A percentile compares a stretch with the other conserved stretches of the same genome.
Conservation (phyloP, 2,329 filamentous ascomycete species). For the Pseudogymnoascus sp. region DNA sequence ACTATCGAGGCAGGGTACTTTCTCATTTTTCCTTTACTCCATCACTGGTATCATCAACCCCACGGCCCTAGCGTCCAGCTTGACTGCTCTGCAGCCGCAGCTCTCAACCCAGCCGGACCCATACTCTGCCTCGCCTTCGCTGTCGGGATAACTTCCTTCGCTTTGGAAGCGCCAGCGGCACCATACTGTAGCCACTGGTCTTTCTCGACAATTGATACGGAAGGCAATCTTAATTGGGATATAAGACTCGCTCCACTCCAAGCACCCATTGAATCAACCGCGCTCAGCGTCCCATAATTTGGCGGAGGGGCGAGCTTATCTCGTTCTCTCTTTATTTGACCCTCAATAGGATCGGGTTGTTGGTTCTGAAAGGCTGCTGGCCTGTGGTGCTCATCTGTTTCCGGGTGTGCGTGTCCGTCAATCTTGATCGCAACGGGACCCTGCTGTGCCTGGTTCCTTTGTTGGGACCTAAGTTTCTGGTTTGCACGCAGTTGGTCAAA, state of each 20-base stretch:
- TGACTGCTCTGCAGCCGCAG: constrained; percentile 30
- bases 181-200: constrained; percentile 65
- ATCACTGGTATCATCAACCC: constrained; percentile 29
- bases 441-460: constrained; percentile 3
- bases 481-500: constrained; percentile 42
- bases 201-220: constrained; percentile 60
- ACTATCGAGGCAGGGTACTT: not conserved
- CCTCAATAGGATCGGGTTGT: constrained; percentile 49
- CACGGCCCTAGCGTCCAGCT: constrained; percentile 57
- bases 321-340: constrained; percentile 42
- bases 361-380: constrained; percentile 29
- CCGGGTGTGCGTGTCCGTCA: not conserved
- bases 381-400: constrained; percentile 20
- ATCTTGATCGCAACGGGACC: not conserved
- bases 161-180: constrained; percentile 48
- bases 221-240: constrained; percentile 57
- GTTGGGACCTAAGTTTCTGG: constrained; percentile 17
- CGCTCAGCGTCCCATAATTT: constrained; percentile 52
- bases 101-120: constrained; percentile 44
- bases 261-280: constrained; percentile 59
- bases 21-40: not conserved
- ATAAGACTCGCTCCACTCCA: constrained; percentile 69
- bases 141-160: constrained; percentile 50
- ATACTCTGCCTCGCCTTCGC: constrained; percentile 54
- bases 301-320: constrained; percentile 32